These are phyloP conservation scores for Parathielavia appendiculata DNA, from an alignment of 495 filamentous ascomycete genomes.

Conservation along the genomic window DNA sequence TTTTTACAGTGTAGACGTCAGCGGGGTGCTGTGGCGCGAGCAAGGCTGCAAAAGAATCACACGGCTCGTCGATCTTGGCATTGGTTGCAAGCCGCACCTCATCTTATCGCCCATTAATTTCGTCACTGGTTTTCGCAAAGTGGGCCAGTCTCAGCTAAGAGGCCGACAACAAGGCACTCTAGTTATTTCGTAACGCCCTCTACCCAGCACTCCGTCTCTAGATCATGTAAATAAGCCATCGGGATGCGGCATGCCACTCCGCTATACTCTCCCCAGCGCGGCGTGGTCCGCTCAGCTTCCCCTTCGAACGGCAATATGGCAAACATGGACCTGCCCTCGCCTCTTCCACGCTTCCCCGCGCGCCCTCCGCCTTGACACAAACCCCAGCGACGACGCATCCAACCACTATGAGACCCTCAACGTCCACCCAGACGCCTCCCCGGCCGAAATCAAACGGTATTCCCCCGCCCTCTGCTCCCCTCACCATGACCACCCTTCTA, in stretches of 20 bases:
- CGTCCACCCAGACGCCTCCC: conserved; percentile 60
- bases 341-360: conserved; percentile 42
- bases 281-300: conserved; percentile 21
- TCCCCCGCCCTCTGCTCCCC: not conserved
- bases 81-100: conserved; percentile 4
- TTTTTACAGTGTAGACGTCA: not conserved
- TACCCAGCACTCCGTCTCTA: conserved; percentile 3
- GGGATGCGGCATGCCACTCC: conserved; percentile 53
- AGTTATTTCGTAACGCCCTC: not conserved
- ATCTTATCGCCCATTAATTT: conserved; percentile 12
- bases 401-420: conserved; percentile 83
- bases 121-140: conserved; percentile 15
- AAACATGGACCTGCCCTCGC: conserved; percentile 13
- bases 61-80: not conserved
- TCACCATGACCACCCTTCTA: conserved; percentile 12
- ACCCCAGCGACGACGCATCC: conserved; percentile 26
- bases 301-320: conserved; percentile 2
- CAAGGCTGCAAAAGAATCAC: not conserved
- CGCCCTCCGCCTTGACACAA: conserved; percentile 28
- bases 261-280: conserved; percentile 28
- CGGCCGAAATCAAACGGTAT: conserved; percentile 80
- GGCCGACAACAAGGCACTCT: not conserved
- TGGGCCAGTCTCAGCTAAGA: not conserved
- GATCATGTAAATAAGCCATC: conserved; percentile 14
- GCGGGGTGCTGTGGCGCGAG: conserved; percentile 19